Evolutionary conservation across 139 green algal species (phyloP), one percentile per base, ranked within the genome.

Genomic region (Coelastrella sp.): DNA sequence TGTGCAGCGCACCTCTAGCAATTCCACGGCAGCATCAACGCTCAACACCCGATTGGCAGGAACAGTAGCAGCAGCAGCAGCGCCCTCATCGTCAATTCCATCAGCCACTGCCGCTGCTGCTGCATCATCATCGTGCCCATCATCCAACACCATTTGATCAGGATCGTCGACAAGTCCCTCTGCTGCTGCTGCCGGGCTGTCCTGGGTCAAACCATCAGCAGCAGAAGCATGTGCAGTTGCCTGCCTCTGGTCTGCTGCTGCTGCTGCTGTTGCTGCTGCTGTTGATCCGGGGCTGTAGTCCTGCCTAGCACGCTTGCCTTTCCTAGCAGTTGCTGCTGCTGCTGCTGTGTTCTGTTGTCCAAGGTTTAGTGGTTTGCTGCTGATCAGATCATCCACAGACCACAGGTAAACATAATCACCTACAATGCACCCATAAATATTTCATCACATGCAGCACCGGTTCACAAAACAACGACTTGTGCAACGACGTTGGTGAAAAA

Each of bases 331-430:
- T 73, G 60, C 58, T 86, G 80, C 76, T 54, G 68, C 83, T 66
- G 68, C 83, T 88, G 83, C 32, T 17, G 58, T 13, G 32, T 47
- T 47, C 32, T 47, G 32, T 47, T 47, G 32, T 47, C 32, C 32
- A 47, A 47, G 11, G 0, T 78, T 64, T 22, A 13, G 64, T 77
- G 64, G 4, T 82, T 22, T 64, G 82, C 82, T 78, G 65, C 82
- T 87, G 82, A 6, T 10, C 4, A 19, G 10, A 3, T 54, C 17
- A 77, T 68, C 13, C 19, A 88, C 3, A 3, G 54, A 68, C 83
- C 83, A 88, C 47, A 88, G 20, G 83, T 88, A 88, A 66, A 88
- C 83, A 47, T 88, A 22, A 16, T 75, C 83, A 71, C 83, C 83
- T 88, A 64, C 58, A 85, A 78, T 22, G 32, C 32, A 47, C 32